These are phyloP conservation scores for Eimeria mitis DNA, from an alignment of 169 alveolate genomes.

Conservation along the genomic window DNA sequence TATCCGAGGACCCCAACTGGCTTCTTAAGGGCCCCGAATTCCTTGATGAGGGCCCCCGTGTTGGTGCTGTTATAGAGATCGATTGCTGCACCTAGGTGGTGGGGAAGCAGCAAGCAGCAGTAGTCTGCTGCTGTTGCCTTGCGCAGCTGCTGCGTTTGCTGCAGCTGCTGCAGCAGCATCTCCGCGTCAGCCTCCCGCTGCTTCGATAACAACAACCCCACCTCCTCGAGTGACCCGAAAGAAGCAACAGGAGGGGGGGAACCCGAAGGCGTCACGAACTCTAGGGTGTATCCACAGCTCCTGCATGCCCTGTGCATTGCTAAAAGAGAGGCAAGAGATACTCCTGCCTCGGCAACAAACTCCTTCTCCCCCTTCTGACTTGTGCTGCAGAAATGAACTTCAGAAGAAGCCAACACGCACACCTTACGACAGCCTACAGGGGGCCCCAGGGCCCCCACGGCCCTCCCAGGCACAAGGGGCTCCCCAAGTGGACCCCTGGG, in stretches of 20 bases:
- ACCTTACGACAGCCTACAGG: not conserved
- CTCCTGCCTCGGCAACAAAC: slow-evolving; percentile 77
- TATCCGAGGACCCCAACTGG: slow-evolving; percentile 73
- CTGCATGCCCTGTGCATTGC: slow-evolving; percentile 32
- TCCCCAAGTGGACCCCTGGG: not conserved
- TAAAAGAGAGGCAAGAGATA: slow-evolving; percentile 53
- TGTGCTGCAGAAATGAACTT: not conserved
- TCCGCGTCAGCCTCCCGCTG: slow-evolving; percentile 13
- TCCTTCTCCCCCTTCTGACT: slow-evolving; percentile 42
- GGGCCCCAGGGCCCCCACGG: not conserved
- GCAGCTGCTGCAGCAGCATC: slow-evolving; percentile 59
- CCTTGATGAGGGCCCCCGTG: slow-evolving; percentile 36
- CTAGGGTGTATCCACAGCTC: slow-evolving; percentile 51
- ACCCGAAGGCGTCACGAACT: slow-evolving; percentile 70
- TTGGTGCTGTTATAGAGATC: slow-evolving; percentile 67
- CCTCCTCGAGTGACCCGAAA: not conserved
- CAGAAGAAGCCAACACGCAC: slow-evolving; percentile 49
- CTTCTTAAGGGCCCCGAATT: slow-evolving; percentile 2
- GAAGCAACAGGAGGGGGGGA: slow-evolving; percentile 62
- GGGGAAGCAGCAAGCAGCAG: slow-evolving; percentile 75
- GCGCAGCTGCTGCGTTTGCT: slow-evolving; percentile 50
- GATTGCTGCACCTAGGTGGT: slow-evolving; percentile 75
- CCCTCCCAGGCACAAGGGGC: not conserved
- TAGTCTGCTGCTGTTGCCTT: slow-evolving; percentile 49
- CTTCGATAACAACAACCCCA: not conserved